Base-by-base conservation (phyloP, 305 asterid genomes). In the Fraxinus baroniana region DNA sequence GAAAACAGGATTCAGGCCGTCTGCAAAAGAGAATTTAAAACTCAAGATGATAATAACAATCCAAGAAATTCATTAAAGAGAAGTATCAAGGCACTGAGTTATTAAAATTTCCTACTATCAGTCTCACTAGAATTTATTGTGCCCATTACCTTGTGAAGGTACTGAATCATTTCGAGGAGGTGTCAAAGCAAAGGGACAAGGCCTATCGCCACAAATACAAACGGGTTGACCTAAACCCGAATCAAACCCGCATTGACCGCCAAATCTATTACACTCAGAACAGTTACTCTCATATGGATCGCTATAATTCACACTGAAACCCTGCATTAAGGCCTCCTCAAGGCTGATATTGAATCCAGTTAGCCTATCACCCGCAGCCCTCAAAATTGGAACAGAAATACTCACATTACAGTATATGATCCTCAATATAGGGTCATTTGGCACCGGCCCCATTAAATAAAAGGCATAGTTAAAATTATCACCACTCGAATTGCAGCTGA, bases 171-270 rank as follows among this genome's bases (percentile, higher is more conserved):
- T 85, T 5, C 76, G 74, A 82, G 89, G 82, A 76, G 79, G 83
- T 30, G 80, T 36, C 41, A 78, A 77, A 70, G 66, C 49, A 81
- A 86, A 84, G 30, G 90, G 79, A 55, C 97, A 90, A 71, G 79
- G 87, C 49, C 70, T 55, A 78, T 88, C 87, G 57, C 81, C 93
- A 81, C 97, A 92, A 85, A 92, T 83, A 84, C 97, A 92, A 85
- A 88, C 57, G 35, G 86, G 84, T 39, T 81, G 86, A 60, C 78
- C 84, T 83, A 76, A 62, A 10, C 30, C 86, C n/a, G 88, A 76
- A 72, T 85, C 91, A 78, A 86, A 91, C 84, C 94, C 97, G 37
- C 97, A 93, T 52, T 85, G 84, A 84, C 95, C 92, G 64, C 94
- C 90, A 36, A 86, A 39, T 78, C 83, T 78, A 30, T 3, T 57